A percentile compares a stretch with the other conserved stretches of the same genome.
phyloP scores from a whole-genome alignment of 1,284 basidiomycete species.

The Jaminaea rosea region DNA sequence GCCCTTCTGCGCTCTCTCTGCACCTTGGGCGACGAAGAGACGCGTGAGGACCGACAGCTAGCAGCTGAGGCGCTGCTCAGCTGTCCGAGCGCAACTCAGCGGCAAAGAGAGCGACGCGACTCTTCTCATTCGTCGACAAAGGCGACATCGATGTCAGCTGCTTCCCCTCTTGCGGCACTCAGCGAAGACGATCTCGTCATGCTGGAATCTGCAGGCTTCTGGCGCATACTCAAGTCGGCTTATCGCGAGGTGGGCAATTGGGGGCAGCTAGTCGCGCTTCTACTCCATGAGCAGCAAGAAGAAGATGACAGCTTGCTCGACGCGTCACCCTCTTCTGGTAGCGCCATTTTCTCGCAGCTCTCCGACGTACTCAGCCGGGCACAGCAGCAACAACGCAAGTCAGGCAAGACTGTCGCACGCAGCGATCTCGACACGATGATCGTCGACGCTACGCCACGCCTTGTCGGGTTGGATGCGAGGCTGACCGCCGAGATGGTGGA shows the following conservation, averaged over 20 bases:
- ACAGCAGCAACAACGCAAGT: constrained; percentile 33
- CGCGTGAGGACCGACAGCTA: constrained; percentile 84
- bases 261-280: constrained; percentile 63
- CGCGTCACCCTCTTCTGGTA: too few relatives aligned
- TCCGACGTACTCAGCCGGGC: constrained; percentile 56
- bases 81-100: too few relatives aligned
- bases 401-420: too few relatives aligned
- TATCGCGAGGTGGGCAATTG: constrained; percentile 69
- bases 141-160: too few relatives aligned
- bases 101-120: too few relatives aligned
- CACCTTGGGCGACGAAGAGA: constrained; percentile 55
- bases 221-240: constrained; percentile 72
- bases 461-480: constrained; percentile 59
- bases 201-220: constrained; percentile 79
- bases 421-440: constrained; percentile 49
- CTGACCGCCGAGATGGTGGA: constrained; percentile 70
- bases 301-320: too few relatives aligned
- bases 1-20: constrained; percentile 70
- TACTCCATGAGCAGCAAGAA: constrained; percentile 73
- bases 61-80: constrained; percentile 89
- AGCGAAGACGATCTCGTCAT: constrained; percentile 59
- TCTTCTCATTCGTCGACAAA: constrained; percentile 86
- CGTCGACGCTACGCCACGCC: constrained; percentile 56
- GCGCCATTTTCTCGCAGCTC: constrained; percentile 59
- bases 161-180: too few relatives aligned